These are phyloP conservation scores for Globisporangium lucens DNA, from an alignment of 352 stramenopile species.

Conservation along the genomic window DNA sequence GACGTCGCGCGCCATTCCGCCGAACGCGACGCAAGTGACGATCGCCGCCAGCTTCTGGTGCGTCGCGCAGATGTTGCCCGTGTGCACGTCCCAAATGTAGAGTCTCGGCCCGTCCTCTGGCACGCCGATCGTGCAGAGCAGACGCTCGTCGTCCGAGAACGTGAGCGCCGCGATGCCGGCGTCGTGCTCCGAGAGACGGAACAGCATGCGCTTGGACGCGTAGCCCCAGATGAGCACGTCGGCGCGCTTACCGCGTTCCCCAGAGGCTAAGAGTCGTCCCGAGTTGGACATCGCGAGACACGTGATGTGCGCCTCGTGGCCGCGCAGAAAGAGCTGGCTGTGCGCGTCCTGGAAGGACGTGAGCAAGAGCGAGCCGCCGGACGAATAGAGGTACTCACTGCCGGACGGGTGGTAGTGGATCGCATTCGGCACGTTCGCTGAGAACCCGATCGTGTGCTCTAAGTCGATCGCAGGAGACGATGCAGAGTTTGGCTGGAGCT, in stretches of 20 bases:
- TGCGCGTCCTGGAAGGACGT: conserved; percentile 72
- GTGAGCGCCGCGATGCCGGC: conserved; percentile 77
- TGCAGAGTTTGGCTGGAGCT: not conserved
- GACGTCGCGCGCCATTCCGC: conserved; percentile 85
- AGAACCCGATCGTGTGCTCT: conserved; percentile 93
- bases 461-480: conserved; percentile 63
- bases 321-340: conserved; percentile 80
- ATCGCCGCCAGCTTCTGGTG: conserved; percentile 66
- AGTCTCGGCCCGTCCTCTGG: conserved; percentile 74
- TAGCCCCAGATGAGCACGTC: conserved; percentile 93
- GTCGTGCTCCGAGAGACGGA: conserved; percentile 90
- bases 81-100: conserved; percentile 90
- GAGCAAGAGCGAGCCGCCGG: conserved; percentile 85
- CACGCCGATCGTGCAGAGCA: conserved; percentile 79
- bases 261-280: conserved; percentile 81
- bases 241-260: conserved; percentile 70
- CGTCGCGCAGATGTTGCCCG: conserved; percentile 85
- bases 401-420: conserved; percentile 85
- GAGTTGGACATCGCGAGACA: conserved; percentile 77
- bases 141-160: conserved; percentile 90
- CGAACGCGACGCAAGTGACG: conserved; percentile 67
- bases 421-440: conserved; percentile 58
- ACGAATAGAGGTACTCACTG: conserved; percentile 82
- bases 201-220: conserved; percentile 53
- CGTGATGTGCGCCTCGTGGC: conserved; percentile 79